phyloP scores from a whole-genome alignment of 78 protist genomes.

The Chrysochromulina tobinii region DNA sequence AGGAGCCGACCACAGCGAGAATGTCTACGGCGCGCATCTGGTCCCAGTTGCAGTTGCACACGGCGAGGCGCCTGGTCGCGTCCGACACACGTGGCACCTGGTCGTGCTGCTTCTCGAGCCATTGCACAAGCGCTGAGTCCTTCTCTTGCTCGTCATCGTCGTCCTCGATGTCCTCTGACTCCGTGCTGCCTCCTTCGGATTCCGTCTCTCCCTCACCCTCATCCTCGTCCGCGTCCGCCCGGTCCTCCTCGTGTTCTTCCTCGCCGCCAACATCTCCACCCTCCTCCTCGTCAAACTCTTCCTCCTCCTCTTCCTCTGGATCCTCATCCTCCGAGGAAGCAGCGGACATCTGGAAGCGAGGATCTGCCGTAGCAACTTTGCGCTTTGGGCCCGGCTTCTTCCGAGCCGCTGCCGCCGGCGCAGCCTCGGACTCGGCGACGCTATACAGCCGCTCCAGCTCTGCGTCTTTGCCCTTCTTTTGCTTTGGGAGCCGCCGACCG shows the following conservation, averaged over 20 bases:
- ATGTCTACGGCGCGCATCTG: constrained; percentile 54
- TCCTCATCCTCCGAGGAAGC: neutral
- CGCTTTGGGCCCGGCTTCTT: neutral
- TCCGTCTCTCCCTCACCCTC: neutral
- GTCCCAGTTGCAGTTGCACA: constrained; percentile 65
- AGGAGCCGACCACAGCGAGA: constrained; percentile 49
- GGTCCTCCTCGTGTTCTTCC: neutral
- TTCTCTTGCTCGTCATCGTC: neutral
- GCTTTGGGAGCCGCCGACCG: neutral
- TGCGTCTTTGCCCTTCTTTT: neutral
- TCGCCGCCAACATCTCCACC: neutral
- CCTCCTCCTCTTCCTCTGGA: neutral
- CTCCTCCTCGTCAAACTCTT: neutral
- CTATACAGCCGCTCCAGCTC: neutral
- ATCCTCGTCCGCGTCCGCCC: neutral
- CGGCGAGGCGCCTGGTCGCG: constrained; percentile 63
- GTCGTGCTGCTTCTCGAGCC: neutral
- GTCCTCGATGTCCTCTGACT: neutral
- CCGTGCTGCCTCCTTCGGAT: neutral
- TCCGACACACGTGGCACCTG: constrained; percentile 53
- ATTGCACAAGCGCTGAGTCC: neutral
- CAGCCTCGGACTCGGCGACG: neutral
- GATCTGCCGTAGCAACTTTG: too few species aligned
- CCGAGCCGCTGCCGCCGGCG: neutral
- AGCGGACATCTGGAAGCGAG: too few species aligned